A percentile compares a stretch with the other conserved stretches of the same genome.
Conservation (phyloP, 2,329 filamentous ascomycete genomes). For the Trichoderma sp. region DNA sequence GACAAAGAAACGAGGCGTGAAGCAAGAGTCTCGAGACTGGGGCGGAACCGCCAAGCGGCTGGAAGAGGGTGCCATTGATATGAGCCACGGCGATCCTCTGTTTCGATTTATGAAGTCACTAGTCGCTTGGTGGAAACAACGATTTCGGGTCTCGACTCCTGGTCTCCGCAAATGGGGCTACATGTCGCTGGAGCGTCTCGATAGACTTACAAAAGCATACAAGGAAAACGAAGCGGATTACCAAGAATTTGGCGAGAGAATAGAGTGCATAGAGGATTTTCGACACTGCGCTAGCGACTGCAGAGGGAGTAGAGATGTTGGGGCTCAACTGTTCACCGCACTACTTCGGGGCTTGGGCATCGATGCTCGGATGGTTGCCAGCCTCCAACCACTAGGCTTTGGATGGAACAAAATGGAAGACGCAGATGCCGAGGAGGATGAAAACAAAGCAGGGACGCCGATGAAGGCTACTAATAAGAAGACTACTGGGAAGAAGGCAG, state of each 20-base stretch:
- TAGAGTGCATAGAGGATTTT: constrained; percentile 66
- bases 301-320: constrained; percentile 80
- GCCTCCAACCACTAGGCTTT: constrained; percentile 81
- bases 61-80: constrained; percentile 68
- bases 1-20: constrained; percentile 25
- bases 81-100: constrained; percentile 80
- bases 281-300: constrained; percentile 64
- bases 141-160: constrained; percentile 73
- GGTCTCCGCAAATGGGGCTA: constrained; percentile 89
- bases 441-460: constrained; percentile 18
- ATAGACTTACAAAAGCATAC: constrained; percentile 70
- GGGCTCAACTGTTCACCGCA: constrained; percentile 85
- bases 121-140: constrained; percentile 83
- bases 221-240: constrained; percentile 60
- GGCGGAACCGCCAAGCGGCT: constrained; percentile 63
- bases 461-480: constrained; percentile 13
- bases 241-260: constrained; percentile 74
- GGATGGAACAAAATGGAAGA: constrained; percentile 88
- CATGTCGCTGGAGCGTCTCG: constrained; percentile 69
- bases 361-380: constrained; percentile 79
- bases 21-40: constrained; percentile 60
- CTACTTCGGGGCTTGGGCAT: constrained; percentile 76
- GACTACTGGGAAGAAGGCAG: constrained; percentile 3
- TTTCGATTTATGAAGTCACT: constrained; percentile 72
- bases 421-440: constrained; percentile 51